A percentile compares a stretch with the other conserved stretches of the same genome.
phyloP scores from a whole-genome alignment of 495 filamentous ascomycete species.

The Xylaria curta region DNA sequence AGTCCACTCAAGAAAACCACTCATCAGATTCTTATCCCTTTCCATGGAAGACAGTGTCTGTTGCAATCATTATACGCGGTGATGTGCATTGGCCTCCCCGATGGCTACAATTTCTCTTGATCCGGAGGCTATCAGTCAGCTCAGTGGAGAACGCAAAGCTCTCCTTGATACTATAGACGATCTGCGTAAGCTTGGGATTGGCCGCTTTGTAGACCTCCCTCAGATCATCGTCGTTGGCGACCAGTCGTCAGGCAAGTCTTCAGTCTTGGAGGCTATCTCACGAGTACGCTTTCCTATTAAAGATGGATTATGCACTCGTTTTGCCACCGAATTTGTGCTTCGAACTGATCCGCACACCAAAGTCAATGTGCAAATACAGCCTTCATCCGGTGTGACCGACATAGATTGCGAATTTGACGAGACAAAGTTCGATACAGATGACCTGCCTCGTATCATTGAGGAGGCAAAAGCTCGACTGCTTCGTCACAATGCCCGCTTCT shows the following conservation, averaged over 20 bases:
- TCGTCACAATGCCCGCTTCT: constrained; percentile 45
- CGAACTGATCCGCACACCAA: constrained; percentile 41
- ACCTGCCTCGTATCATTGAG: constrained; percentile 52
- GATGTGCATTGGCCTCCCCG: background rate
- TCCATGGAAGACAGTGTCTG: background rate
- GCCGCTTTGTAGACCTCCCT: constrained; percentile 61
- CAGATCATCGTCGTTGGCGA: constrained; percentile 78
- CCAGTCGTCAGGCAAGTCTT: constrained; percentile 76
- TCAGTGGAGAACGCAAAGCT: constrained; percentile 34
- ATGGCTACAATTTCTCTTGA: constrained; percentile 34
- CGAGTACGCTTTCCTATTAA: constrained; percentile 72
- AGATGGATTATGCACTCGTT: constrained; percentile 69
- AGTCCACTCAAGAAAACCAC: background rate
- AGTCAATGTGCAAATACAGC: constrained; percentile 36
- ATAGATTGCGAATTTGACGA: constrained; percentile 35
- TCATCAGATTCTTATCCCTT: background rate
- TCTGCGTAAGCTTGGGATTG: constrained; percentile 57
- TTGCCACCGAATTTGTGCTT: constrained; percentile 68
- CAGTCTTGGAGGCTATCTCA: constrained; percentile 75
- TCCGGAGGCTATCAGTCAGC: constrained; percentile 32
- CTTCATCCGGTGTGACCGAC: constrained; percentile 38
- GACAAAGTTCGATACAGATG: constrained; percentile 41
- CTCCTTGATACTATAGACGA: constrained; percentile 60
- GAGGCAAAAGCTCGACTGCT: constrained; percentile 51
- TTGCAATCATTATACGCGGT: background rate